Base-by-base conservation (phyloP, 768 basidiomycete species). In the Suillus tomentosus region DNA sequence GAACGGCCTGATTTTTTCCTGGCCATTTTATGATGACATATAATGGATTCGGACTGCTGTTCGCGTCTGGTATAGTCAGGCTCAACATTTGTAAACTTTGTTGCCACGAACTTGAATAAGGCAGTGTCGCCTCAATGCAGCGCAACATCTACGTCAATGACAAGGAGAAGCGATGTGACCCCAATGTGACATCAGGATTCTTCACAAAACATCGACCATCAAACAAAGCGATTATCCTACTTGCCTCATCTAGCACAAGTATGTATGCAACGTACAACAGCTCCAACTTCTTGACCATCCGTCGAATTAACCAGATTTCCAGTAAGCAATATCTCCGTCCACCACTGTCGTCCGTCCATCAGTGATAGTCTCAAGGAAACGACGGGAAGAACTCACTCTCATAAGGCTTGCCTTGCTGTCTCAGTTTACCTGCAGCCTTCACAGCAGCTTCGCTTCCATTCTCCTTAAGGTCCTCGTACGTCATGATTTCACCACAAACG, bases 321-420 rank as follows among this genome's bases (percentile, higher is more conserved):
- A 96, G 79, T 94, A 94, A 1, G 92, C 92, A 73, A 95, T 95
- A 69, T 95, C 93, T 34, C 93, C 93, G 69, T 95, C 93, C 24
- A 88, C 70, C 92, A 94, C 92, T 92, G 59, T 5, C 43, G 7
- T 43, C 53, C 58, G 64, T 63, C 65, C 45, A 24, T 68, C 59
- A 14, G 64, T 45, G 64, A 55, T n/a, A 34, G 11, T 50, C 45
- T 19, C 39, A 60, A 40, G 39, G 37, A 47, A 15, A 39, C 34
- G 27, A 24, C 15, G 15, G 6, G 53, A 57, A 48, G 13, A 5
- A 82, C 91, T 69, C 66, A 94, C 92, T 94, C 78, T 96, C 95
- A 74, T 96, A 99, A 3, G 95, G 92, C 77, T 98, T 98, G 67
- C 96, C 96, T 76, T 97, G 95, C 73, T 99, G 96, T 73, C 94